Conservation (phyloP, 139 green algal genomes). For the Micractinium sp. region DNA sequence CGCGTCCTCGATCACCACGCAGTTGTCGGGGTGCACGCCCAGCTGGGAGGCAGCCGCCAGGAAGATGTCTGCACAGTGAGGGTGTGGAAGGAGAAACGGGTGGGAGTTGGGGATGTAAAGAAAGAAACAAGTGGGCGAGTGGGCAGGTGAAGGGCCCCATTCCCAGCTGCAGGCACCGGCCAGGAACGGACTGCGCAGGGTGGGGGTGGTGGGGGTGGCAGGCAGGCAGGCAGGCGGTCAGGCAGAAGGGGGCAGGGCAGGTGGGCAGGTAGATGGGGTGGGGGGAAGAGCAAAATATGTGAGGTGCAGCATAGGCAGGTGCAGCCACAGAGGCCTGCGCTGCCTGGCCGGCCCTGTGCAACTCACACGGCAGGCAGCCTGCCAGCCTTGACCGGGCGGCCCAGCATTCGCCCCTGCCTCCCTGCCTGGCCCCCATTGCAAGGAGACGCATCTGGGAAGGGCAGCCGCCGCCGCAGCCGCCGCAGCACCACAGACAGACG, state of each 20-base stretch:
- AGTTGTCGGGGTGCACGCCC: constrained; percentile 55
- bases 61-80: constrained; percentile 69
- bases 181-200: too few relatives aligned
- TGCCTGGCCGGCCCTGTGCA: too few relatives aligned
- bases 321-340: too few relatives aligned
- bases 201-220: too few relatives aligned
- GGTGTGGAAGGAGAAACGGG: background rate
- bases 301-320: background rate
- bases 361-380: too few relatives aligned
- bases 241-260: too few relatives aligned
- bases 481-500: background rate
- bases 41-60: constrained; percentile 62
- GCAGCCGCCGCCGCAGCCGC: background rate
- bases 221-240: too few relatives aligned
- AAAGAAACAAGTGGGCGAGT: background rate
- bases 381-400: too few relatives aligned
- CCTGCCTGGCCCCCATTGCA: too few relatives aligned
- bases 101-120: background rate
- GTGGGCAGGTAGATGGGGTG: too few relatives aligned
- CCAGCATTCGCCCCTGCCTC: too few relatives aligned
- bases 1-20: constrained; percentile 82
- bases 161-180: too few relatives aligned
- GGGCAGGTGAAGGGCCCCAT: background rate
- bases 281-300: background rate
- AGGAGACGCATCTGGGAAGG: background rate